Percentiles rank a stretch among this genome's conserved stretches.
Conservation (phyloP, 257 asterid species). For the Solanum gracilifrons region DNA sequence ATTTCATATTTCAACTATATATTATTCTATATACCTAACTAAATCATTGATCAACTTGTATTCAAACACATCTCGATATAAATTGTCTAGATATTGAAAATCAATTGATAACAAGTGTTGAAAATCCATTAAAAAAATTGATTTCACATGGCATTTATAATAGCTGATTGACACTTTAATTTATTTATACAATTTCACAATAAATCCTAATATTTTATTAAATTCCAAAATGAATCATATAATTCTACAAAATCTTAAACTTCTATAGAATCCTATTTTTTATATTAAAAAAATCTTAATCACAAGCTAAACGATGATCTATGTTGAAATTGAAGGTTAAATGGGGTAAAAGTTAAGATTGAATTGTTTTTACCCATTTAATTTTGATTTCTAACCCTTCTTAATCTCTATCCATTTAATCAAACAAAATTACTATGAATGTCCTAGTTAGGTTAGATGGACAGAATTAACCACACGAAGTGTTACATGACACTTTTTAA, state of each 20-base stretch:
- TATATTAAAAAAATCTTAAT: too few relatives aligned
- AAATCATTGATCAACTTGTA: too few relatives aligned
- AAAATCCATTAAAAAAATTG: background rate
- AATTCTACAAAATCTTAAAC: background rate
- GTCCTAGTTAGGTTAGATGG: background rate
- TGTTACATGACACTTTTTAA: background rate
- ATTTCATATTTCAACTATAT: too few relatives aligned
- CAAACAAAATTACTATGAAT: background rate
- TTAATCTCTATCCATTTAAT: background rate
- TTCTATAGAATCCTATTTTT: too few relatives aligned
- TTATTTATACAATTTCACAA: background rate
- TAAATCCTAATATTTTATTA: background rate
- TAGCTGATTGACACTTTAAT: background rate
- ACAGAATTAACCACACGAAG: background rate
- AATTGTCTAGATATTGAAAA: background rate
- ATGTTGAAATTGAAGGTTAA: background rate
- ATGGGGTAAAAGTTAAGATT: background rate
- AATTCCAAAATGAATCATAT: too few relatives aligned
- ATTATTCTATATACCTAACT: too few relatives aligned
- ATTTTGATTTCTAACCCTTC: background rate
- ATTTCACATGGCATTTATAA: background rate
- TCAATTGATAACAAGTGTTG: too few relatives aligned
- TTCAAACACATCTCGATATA: too few relatives aligned
- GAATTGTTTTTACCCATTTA: background rate
- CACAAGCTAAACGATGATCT: background rate